Conservation (phyloP, 2,329 filamentous ascomycete genomes). For the Chaetomium sp. region DNA sequence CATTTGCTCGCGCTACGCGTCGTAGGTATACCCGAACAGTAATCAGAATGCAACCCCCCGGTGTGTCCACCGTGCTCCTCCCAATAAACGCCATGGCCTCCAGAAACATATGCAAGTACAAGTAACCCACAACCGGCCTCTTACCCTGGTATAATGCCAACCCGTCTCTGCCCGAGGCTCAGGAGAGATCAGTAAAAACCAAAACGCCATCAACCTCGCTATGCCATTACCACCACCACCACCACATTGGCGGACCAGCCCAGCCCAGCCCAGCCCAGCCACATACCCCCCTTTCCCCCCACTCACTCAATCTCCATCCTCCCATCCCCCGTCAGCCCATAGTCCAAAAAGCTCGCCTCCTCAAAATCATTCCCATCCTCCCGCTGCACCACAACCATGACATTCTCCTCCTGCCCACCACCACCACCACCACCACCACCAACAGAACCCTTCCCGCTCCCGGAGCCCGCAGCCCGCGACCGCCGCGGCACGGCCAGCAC, state of each 20-base stretch:
- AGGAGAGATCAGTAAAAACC: not conserved
- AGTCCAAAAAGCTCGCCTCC: slow-evolving; percentile 67
- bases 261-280: not conserved
- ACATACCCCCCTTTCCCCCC: not conserved
- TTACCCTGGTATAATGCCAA: slow-evolving; percentile 25
- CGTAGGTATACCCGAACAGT: slow-evolving; percentile 11
- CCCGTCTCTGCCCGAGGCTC: not conserved
- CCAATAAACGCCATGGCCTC: slow-evolving; percentile 3
- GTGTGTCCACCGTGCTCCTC: not conserved
- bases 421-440: slow-evolving; percentile 28
- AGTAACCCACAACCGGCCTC: not conserved
- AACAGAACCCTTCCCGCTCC: not conserved
- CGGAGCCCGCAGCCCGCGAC: slow-evolving; percentile 23
- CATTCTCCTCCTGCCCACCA: slow-evolving; percentile 50
- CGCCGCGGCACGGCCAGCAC: slow-evolving; percentile 52
- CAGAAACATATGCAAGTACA: not conserved
- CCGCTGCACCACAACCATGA: slow-evolving; percentile 36
- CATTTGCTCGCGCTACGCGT: slow-evolving; percentile 10
- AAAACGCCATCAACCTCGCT: slow-evolving; percentile 26
- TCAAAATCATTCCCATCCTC: slow-evolving; percentile 58
- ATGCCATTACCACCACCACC: slow-evolving; percentile 4
- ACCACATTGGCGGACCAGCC: not conserved
- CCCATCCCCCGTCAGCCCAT: slow-evolving; percentile 34
- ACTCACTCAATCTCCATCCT: slow-evolving; percentile 46
- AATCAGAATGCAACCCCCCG: slow-evolving; percentile 4